A percentile compares a stretch with the other conserved stretches of the same genome.
Conservation (phyloP, 257 asterid genomes). For the Solanum commersonii region DNA sequence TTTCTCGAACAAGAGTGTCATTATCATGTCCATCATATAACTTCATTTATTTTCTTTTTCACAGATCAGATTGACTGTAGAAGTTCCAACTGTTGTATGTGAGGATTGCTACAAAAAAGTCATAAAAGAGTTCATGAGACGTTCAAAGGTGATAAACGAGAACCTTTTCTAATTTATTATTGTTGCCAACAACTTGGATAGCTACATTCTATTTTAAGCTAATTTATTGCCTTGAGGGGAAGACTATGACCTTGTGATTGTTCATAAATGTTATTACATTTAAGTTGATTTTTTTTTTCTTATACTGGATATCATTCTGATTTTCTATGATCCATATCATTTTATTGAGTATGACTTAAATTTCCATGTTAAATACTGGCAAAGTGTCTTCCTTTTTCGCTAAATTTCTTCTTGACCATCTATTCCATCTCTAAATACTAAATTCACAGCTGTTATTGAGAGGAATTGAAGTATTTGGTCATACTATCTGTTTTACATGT, state of each 20-base stretch:
- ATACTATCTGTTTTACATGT: not conserved
- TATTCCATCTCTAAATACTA: not conserved
- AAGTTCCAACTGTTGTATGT: slow-evolving; percentile 77
- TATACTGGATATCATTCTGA: not conserved
- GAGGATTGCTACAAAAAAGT: slow-evolving; percentile 67
- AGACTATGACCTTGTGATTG: not conserved
- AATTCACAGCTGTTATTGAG: not conserved
- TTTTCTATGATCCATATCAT: not conserved
- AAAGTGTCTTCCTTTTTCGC: not conserved
- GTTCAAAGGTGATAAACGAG: slow-evolving; percentile 39
- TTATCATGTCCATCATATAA: not conserved
- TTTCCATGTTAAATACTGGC: not conserved
- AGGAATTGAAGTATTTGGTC: not conserved
- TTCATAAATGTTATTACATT: not conserved
- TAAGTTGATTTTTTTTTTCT: not conserved
- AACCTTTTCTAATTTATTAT: not conserved
- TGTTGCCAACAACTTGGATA: not conserved
- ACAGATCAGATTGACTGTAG: slow-evolving; percentile 78
- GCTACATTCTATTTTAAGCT: not conserved
- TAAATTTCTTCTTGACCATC: not conserved
- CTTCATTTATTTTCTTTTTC: not conserved
- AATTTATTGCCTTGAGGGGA: not conserved
- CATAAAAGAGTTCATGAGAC: slow-evolving; percentile 57
- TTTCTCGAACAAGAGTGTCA: not conserved
- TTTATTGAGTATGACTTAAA: not conserved